Base-by-base conservation (phyloP, 2,329 filamentous ascomycete species). In the Fusarium nygamai region DNA sequence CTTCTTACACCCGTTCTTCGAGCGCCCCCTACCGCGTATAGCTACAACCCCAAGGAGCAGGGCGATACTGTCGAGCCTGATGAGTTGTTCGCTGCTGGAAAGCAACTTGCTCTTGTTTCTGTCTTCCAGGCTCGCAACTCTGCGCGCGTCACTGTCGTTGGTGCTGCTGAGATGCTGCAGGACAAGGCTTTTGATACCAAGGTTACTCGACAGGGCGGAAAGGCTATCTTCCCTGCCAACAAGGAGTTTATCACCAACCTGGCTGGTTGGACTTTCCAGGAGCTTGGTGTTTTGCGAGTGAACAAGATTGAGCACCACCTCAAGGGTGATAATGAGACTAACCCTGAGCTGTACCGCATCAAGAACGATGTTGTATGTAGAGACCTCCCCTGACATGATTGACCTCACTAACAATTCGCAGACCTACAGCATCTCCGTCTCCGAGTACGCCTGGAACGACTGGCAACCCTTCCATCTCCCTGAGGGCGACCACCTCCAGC, bases 241-340 rank as follows among this genome's bases (percentile, higher is more conserved):
- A 89, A 91, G 78, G 93, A 93, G 62, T 98, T 99, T 80, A 93
- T 93, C 27, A 92, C 93, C 84, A 91, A 93, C 79, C 83, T 99
- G 64, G 92, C 93, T n/a, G 93, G 90, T n/a, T 99, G 96, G 96
- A 91, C 95, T 0, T 99, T 99, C 87, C 92, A 97, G 85, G 96
- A 99, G 86, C 90, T 92, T 62, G 96, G 96, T 77, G 94, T 99
- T 17, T 82, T 99, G 77, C 92, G 93, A 78, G 93, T 97, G 78
- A 94, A 94, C 81, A 90, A 88, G 78, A 88, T 98, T 73, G 90
- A 95, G 84, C 96, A 99, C 84, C 92, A 92, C 80, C 84, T 92
- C 61, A 71, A 79, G 58, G 86, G 83, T n/a, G 81, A 81, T 53
- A 88, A 90, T 72, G 88, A 88, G 74, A 88, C 89, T 73, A 98